Evolutionary conservation across 2,329 filamentous ascomycete genomes (phyloP), one percentile per base, ranked within the genome.

Genomic region (Lachnellula suecica): DNA sequence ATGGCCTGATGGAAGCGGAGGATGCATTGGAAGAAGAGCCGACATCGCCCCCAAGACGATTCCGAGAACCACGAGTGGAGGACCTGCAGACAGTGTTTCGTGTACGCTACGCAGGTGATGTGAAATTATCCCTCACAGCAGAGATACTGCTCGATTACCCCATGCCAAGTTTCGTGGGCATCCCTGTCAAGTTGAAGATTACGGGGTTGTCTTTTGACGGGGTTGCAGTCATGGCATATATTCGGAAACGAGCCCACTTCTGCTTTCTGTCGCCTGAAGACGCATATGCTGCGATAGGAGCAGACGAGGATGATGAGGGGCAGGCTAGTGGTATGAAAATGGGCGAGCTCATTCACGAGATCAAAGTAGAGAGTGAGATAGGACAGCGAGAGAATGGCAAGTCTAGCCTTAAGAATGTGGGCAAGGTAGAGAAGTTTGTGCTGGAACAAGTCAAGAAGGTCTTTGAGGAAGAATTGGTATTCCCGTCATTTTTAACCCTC

Each of bases 401-500:
- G 73, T 93, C 97, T 74, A 94, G 93, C 43, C 74, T 99, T 54
- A 97, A 97, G 78, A 99, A 99, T 69, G 93, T 99, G 45, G 93
- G 94, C 53, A 99, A 99, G 77, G 94, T 99, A 52, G 94, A 99
- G 75, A 88, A 91, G 64, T 99, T 99, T 70, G 91, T 99, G 51
- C 78, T 99, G 54, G 93, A 97, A 70, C 93, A 97, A 72, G 94
- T 99, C 57, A 85, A 93, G 68, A 83, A 91, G 66, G 97, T 99
- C 63, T 97, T 99, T 66, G 94, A 99, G 72, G 94, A 97, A 68
- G 94, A 99, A 70, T 94, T 97, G 73, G 92, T 97, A 57, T 97
- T 96, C 73, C 94, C 94, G 41, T 97, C 92, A 71, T 97, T 95
- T 72, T 97, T 93, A 92, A 97, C 93, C 1, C 97, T 97, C 70